Conservation (phyloP, 306 rosid species). For the Citrullus amarus region DNA sequence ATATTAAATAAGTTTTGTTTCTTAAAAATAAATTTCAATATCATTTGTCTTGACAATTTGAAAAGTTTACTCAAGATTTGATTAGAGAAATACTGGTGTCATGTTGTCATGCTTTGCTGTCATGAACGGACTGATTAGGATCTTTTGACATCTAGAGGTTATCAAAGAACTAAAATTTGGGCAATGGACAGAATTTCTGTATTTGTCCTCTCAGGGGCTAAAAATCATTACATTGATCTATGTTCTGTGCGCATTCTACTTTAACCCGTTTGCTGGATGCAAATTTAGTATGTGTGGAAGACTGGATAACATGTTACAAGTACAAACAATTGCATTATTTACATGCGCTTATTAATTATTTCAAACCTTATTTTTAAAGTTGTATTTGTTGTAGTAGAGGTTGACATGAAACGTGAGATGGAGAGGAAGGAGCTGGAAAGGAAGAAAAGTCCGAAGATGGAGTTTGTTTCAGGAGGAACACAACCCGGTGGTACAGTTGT, state of each 20-base stretch:
- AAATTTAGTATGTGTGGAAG: neutral
- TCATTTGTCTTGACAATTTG: neutral
- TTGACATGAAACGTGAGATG: conserved; percentile 73
- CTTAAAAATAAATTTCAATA: neutral
- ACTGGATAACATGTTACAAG: neutral
- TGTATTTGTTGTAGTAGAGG: conserved; percentile 39
- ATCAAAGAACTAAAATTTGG: neutral
- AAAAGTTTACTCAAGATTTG: neutral
- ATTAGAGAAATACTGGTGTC: neutral
- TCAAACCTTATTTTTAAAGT: neutral
- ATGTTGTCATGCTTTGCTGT: neutral
- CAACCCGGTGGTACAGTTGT: conserved; percentile 39
- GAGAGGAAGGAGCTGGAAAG: conserved; percentile 75
- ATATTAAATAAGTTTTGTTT: neutral
- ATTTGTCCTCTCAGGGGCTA: neutral
- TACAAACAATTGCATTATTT: neutral
- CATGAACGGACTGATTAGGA: neutral
- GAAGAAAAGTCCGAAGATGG: conserved; percentile 54
- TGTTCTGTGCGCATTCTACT: neutral
- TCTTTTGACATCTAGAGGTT: neutral
- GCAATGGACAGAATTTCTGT: neutral
- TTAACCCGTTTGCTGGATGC: neutral
- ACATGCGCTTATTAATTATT: neutral
- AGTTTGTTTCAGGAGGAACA: conserved; percentile 47
- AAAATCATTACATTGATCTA: neutral